These are phyloP conservation scores for Leccinum subgranulosum DNA, from an alignment of 768 basidiomycete genomes.

Conservation along the genomic window DNA sequence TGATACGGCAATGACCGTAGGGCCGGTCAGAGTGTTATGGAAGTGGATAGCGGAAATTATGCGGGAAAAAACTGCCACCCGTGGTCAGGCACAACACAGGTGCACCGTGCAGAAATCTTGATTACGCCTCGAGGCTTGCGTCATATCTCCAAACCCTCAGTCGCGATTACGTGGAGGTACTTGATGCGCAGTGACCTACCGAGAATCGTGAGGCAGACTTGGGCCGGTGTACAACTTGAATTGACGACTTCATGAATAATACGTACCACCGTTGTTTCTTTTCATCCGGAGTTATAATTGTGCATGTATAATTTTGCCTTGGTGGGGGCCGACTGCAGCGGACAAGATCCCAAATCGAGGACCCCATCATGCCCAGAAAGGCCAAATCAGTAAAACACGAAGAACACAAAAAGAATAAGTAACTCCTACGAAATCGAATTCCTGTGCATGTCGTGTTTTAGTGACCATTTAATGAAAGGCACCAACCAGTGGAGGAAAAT, in stretches of 20 bases:
- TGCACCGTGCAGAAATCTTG: background rate
- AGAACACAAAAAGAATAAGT: background rate
- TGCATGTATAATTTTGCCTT: background rate
- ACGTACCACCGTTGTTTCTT: background rate
- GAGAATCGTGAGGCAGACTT: background rate
- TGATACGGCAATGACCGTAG: background rate
- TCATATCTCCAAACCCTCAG: background rate
- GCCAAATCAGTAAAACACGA: too few species aligned
- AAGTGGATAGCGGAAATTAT: conserved; percentile 1
- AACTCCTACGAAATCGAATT: too few species aligned
- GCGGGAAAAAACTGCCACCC: background rate
- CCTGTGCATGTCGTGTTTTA: background rate
- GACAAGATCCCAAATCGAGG: background rate
- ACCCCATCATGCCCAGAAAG: too few species aligned
- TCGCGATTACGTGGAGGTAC: background rate
- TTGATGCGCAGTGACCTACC: background rate
- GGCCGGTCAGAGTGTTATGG: background rate
- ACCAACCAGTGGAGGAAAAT: background rate
- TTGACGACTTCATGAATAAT: background rate
- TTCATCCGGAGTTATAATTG: background rate
- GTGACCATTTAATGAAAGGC: background rate
- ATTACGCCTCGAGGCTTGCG: background rate
- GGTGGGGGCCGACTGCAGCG: background rate
- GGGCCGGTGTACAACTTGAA: background rate
- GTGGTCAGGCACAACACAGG: conserved; percentile 2